phyloP scores from a whole-genome alignment of 1,139 yeast species.

The Scheffersomyces stambukii region DNA sequence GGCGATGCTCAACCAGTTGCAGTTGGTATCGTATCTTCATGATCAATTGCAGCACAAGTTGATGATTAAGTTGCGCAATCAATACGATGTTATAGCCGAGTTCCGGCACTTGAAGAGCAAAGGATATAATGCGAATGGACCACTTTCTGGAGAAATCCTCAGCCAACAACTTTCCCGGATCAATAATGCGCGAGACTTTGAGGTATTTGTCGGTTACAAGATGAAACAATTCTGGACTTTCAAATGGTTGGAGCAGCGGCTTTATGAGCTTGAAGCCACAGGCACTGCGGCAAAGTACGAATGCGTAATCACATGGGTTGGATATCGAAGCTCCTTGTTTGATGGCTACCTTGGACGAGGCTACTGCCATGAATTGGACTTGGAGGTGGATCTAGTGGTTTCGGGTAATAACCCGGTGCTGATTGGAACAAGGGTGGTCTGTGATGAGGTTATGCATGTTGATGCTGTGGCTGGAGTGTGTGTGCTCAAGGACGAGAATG shows the following conservation, averaged over 20 bases:
- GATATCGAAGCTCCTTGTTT: constrained; percentile 11
- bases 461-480: constrained; percentile 34
- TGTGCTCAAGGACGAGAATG: constrained; percentile 19
- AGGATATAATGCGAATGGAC: constrained; percentile 37
- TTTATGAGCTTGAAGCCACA: constrained; percentile 5
- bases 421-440: constrained; percentile 42
- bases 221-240: constrained; percentile 23
- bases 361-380: constrained; percentile 43
- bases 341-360: constrained; percentile 20
- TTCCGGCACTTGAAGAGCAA: constrained; percentile 26
- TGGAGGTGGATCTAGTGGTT: constrained; percentile 42
- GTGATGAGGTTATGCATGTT: constrained; percentile 34
- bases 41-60: constrained; percentile 4
- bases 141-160: constrained; percentile 16
- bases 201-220: constrained; percentile 13
- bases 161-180: constrained; percentile 15
- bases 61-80: no score
- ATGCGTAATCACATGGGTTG: constrained; percentile 26
- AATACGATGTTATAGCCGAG: no score
- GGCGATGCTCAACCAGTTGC: constrained; percentile 36
- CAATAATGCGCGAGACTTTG: constrained; percentile 12
- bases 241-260: constrained; percentile 19
- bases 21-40: constrained; percentile 18
- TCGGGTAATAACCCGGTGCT: constrained; percentile 15
- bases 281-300: constrained; percentile 12